These are phyloP conservation scores for Meyerozyma carpophila DNA, from an alignment of 1,139 yeast species.

Conservation along the genomic window DNA sequence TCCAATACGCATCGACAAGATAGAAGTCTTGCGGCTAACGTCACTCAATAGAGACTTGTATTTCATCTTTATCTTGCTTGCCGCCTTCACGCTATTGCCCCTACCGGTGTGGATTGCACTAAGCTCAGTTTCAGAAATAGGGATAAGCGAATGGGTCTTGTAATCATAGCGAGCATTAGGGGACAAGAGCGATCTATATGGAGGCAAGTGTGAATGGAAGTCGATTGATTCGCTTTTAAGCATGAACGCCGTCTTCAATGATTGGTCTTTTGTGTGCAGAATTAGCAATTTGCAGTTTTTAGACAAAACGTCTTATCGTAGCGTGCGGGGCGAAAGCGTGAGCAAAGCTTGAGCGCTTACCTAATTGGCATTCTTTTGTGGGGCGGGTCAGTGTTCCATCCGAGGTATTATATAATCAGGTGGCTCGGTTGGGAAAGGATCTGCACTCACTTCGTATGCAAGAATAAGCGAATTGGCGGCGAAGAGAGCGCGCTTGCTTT, in stretches of 20 bases:
- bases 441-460: too few species aligned
- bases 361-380: background rate
- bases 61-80: constrained; percentile 33
- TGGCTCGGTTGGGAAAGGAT: too few species aligned
- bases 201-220: constrained; percentile 34
- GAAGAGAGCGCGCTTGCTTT: too few species aligned
- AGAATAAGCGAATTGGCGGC: too few species aligned
- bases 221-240: constrained; percentile 12
- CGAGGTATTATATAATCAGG: background rate
- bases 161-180: constrained; percentile 43
- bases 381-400: background rate
- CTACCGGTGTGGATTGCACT: constrained; percentile 3
- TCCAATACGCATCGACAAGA: constrained; percentile 10
- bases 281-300: background rate
- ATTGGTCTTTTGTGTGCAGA: constrained; percentile 1
- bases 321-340: background rate
- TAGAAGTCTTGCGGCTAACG: constrained; percentile 27
- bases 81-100: background rate
- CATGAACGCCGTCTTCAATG: constrained; percentile 5
- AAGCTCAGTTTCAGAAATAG: constrained; percentile 10
- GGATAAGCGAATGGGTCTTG: constrained; percentile 26
- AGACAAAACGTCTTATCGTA: background rate
- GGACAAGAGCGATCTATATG: constrained; percentile 38
- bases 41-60: constrained; percentile 39
- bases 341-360: too few species aligned